Evolutionary conservation across 2,329 filamentous ascomycete genomes (phyloP), one percentile per base, ranked within the genome.

Genomic region (Chrysoporthe deuterocubensis): DNA sequence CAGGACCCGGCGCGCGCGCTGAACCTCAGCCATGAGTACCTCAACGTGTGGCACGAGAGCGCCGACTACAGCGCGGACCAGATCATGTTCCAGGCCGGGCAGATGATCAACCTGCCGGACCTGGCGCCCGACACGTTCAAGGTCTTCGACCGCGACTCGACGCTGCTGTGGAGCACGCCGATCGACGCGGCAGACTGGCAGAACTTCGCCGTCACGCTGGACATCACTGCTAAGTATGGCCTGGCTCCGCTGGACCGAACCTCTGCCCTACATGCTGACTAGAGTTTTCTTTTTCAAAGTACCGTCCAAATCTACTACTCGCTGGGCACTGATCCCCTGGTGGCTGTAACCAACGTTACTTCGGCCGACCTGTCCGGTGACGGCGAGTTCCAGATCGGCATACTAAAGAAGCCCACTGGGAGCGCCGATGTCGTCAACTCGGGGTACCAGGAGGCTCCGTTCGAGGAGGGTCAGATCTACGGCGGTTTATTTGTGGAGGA

Each of bases 291-390:
- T 43, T 48, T 26, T 26, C 26, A 26, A 26, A 88, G 85, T 74
- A 84, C 85, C 56, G 80, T 87, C 2, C 82, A 83, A 66, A 80
- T 88, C 37, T 87, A 85, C 78, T 88, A 88, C 78, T 88, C 86
- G 34, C 77, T 77, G 46, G 80, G 81, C 68, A 75, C 78, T 64
- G 79, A 78, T 1, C 77, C 82, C 2, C 82, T 89, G 50, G 74
- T 79, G 64, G 76, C 80, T 34, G 84, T 86, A 21, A 84, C 82
- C 3, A 75, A 75, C 1, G 78, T 81, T 2, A 73, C 83, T 4
- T 66, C 76, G 18, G 86, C 85, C 70, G 79, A 87, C 74, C 82
- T 87, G 69, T 78, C 81, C 11, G 87, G 87, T 26, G 81, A 80
- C 43, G 87, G 87, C 16, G 76, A 82, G 74, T 82, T 84, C 75